Percentiles rank a stretch among this genome's conserved stretches.
Evolutionary conservation across 1,139 yeast species (phyloP).

Genomic region (Pichia inconspicua): DNA sequence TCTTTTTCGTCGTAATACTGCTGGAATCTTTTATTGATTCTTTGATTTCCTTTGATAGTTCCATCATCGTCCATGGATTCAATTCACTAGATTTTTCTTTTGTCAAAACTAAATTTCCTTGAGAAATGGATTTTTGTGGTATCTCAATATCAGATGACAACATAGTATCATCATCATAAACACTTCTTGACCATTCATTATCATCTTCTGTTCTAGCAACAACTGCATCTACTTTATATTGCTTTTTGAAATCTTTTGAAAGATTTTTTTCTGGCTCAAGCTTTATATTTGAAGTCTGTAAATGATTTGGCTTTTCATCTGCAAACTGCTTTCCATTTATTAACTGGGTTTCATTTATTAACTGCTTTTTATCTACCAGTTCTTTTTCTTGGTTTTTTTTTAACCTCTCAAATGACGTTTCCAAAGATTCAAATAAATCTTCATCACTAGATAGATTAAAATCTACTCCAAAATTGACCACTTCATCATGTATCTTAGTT

Average conservation of each 20-base stretch:
- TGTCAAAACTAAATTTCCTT: neutral
- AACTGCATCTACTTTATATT: neutral
- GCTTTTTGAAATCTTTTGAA: too few relatives aligned
- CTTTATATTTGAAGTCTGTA: too few relatives aligned
- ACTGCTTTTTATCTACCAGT: too few relatives aligned
- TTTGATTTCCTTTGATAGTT: constrained; percentile 14
- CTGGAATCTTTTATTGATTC: neutral
- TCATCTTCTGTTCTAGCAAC: constrained; percentile 1
- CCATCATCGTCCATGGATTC: constrained; percentile 27
- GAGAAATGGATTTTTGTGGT: neutral
- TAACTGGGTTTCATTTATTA: too few relatives aligned
- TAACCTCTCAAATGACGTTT: neutral
- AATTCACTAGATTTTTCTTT: constrained; percentile 14
- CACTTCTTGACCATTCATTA: constrained; percentile 19
- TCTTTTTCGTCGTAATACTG: neutral
- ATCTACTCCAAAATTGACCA: neutral
- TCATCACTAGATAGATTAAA: constrained; percentile 6
- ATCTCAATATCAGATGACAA: neutral
- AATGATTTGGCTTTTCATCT: too few relatives aligned
- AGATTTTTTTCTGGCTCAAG: too few relatives aligned
- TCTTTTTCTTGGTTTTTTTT: neutral
- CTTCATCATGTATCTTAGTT: neutral
- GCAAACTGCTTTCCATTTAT: too few relatives aligned
- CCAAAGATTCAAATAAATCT: constrained; percentile 5
- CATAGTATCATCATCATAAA: constrained; percentile 11